phyloP scores from a whole-genome alignment of 108 stramenopile species.

The Cyclotella baltica region DNA sequence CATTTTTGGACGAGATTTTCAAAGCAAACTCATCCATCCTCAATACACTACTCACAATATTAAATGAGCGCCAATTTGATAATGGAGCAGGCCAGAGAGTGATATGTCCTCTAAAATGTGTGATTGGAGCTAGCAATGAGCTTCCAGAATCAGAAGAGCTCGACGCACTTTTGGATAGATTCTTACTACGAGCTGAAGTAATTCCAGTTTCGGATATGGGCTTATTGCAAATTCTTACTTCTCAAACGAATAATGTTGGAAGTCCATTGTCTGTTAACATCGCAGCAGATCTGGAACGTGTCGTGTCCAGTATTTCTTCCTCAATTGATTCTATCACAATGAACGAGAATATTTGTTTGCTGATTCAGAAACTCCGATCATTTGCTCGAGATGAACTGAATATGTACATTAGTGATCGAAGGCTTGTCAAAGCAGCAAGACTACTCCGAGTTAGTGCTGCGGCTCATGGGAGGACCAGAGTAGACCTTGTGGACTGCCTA shows the following conservation, averaged over 20 bases:
- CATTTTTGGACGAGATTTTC: slow-evolving; percentile 77
- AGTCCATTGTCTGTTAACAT: slow-evolving; percentile 9
- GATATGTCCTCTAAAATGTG: slow-evolving; percentile 71
- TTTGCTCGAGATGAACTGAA: slow-evolving; percentile 64
- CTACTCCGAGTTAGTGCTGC: slow-evolving; percentile 71
- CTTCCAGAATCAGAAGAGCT: slow-evolving; percentile 79
- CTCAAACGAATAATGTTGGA: slow-evolving; percentile 29
- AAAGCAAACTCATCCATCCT: slow-evolving; percentile 83
- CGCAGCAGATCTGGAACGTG: slow-evolving; percentile 42
- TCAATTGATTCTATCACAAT: slow-evolving; percentile 51
- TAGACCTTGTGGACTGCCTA: slow-evolving; percentile 71
- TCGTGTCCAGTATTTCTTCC: slow-evolving; percentile 39
- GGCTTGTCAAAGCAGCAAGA: slow-evolving; percentile 67
- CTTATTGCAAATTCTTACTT: slow-evolving; percentile 59
- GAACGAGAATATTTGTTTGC: slow-evolving; percentile 46
- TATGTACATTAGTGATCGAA: slow-evolving; percentile 69
- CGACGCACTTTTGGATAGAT: slow-evolving; percentile 79
- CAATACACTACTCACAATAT: slow-evolving; percentile 78
- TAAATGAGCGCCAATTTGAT: slow-evolving; percentile 82
- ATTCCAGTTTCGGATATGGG: slow-evolving; percentile 75
- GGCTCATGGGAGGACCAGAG: slow-evolving; percentile 59
- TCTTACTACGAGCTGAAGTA: slow-evolving; percentile 74
- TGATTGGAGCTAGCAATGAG: slow-evolving; percentile 83
- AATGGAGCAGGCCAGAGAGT: slow-evolving; percentile 68
- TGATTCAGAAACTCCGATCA: slow-evolving; percentile 60